Conservation (phyloP, 2,329 filamentous ascomycete genomes). For the Pseudophaeomoniella oleicola region DNA sequence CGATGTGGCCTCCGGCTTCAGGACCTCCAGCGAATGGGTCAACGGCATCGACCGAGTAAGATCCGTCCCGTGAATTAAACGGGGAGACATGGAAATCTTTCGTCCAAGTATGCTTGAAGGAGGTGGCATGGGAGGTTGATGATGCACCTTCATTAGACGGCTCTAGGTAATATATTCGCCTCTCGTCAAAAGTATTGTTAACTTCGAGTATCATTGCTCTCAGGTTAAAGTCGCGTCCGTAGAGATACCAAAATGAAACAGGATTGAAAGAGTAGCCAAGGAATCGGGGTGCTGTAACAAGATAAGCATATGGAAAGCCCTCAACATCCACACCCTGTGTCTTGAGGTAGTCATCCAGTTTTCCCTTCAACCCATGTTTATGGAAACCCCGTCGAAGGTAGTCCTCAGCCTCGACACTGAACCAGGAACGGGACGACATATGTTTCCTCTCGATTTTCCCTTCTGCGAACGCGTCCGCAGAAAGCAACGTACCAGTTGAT, state of each 20-base stretch:
- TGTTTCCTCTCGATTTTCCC: conserved; percentile 17
- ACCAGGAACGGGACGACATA: conserved; percentile 32
- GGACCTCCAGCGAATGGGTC: conserved; percentile 32
- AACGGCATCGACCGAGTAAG: conserved; percentile 35
- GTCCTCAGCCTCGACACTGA: conserved; percentile 43
- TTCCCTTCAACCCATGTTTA: conserved; percentile 43
- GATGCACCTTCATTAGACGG: conserved; percentile 7
- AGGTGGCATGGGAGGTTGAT: conserved; percentile 1
- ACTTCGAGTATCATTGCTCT: conserved; percentile 57
- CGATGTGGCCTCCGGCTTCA: conserved; percentile 16
- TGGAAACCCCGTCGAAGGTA: conserved; percentile 43
- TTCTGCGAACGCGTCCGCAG: conserved; percentile 20
- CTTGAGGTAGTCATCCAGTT: conserved; percentile 45
- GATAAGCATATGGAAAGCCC: conserved; percentile 52
- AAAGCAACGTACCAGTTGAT: conserved; percentile 40
- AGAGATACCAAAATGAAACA: conserved; percentile 68
- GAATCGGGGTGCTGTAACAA: conserved; percentile 56
- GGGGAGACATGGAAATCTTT: conserved; percentile 69
- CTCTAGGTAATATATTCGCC: conserved; percentile 49
- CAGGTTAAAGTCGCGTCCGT: conserved; percentile 42
- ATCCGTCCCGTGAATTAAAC: conserved; percentile 50
- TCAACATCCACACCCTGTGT: conserved; percentile 42
- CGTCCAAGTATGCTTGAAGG: conserved; percentile 39
- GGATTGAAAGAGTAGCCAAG: conserved; percentile 61
- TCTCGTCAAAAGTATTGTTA: conserved; percentile 63